Evolutionary conservation across 768 basidiomycete species (phyloP), one percentile per base, ranked within the genome.

Genomic region (Pleurotus tuoliensis): DNA sequence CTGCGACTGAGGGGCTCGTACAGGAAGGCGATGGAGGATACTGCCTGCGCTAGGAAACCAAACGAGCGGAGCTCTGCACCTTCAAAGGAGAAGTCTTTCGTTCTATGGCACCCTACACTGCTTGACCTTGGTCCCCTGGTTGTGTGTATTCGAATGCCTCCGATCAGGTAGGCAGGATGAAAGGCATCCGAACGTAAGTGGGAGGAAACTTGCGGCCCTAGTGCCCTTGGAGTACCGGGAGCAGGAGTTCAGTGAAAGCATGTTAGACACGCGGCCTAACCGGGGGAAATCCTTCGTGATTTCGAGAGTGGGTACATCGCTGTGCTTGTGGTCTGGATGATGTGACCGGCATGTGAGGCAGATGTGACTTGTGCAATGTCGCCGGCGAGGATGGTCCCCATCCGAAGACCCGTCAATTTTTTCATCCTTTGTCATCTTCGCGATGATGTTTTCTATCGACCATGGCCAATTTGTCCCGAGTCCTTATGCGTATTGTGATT

Each of bases 271-370:
- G 69, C 27, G 63, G 60, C 54, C 63, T 64, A 46, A 67, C 62
- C 65, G 75, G 77, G 78, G 78, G 73, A 76, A 73, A 68, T 65
- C 61, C 45, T 27, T 37, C 47, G 45, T 18, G 62, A 63, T 69
- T 72, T 77, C 74, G 74, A 78, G 73, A 79, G 76, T 72, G 60
- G 40, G 66, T 50, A 54, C 41, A 44, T 56, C 24, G 62, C 54
- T 25, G 47, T 47, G 46, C 46, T 56, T 34, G 51, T 63, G 46
- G 43, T 62, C 60, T 41, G 45, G 37, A 12, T 56, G 24, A 47
- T 8, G 16, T 55, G 56, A 58, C 45, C 47, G 56, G 56, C 45
- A 58, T 60, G 58, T 56, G 50, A 44, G 27, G 59, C 49, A 5
- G 58, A 41, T 40, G 38, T 45, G 56, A 27, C 27, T 59, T 52